Conservation (phyloP, 2,329 filamentous ascomycete species). For the Decorospora gaudefroyi region DNA sequence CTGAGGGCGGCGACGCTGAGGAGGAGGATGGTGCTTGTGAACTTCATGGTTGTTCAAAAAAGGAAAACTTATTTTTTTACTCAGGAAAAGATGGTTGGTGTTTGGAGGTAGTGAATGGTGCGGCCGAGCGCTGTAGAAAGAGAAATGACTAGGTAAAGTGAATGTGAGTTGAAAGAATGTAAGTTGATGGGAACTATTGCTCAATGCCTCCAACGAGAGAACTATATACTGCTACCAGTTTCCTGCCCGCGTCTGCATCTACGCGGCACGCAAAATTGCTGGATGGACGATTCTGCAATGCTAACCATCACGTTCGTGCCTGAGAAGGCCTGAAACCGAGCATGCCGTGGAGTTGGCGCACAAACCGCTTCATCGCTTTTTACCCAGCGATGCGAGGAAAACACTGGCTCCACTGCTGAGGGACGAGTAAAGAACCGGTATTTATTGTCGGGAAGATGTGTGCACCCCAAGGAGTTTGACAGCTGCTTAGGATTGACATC, state of each 20-base stretch:
- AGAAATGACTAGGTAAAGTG: conserved; percentile 14
- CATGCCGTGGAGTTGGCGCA: conserved; percentile 18
- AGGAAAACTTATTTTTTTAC: not conserved
- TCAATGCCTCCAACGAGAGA: not conserved
- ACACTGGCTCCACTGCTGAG: conserved; percentile 2
- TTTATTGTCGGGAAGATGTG: conserved; percentile 4
- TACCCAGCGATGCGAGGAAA: conserved; percentile 16
- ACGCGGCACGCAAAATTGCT: conserved; percentile 7
- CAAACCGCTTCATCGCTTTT: conserved; percentile 21
- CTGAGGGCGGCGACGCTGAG: conserved; percentile 24
- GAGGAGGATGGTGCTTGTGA: conserved; percentile 23
- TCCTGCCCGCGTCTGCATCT: not conserved
- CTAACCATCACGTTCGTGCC: conserved; percentile 13
- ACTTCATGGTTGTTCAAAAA: conserved; percentile 34
- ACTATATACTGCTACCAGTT: not conserved
- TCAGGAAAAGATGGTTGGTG: conserved; percentile 2
- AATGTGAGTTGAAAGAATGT: conserved; percentile 8
- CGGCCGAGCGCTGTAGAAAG: conserved; percentile 33
- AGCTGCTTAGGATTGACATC: conserved; percentile 6
- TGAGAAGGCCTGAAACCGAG: conserved; percentile 30
- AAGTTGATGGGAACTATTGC: conserved; percentile 4
- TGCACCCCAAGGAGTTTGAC: conserved; percentile 3
- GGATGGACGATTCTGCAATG: conserved; percentile 24
- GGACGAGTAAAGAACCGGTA: too few relatives aligned
- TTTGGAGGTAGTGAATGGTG: conserved; percentile 16